phyloP scores from a whole-genome alignment of 1,284 basidiomycete species.

The Porphyrellus sp. region DNA sequence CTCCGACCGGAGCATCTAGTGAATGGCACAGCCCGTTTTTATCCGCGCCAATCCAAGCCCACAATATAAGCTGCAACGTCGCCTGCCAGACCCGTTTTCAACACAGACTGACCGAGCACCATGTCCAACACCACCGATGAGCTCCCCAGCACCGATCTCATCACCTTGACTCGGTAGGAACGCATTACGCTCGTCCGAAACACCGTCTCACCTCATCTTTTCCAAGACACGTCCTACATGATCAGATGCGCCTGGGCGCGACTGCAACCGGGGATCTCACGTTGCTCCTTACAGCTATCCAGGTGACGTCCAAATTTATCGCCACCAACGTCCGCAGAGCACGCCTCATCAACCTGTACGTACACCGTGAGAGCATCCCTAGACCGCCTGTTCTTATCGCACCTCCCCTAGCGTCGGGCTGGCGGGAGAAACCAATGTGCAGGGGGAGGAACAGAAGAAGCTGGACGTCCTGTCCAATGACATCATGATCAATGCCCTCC shows the following conservation, averaged over 20 bases:
- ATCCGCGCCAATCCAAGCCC: conserved; percentile 18
- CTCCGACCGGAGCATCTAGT: conserved; percentile 3
- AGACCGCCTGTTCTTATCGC: conserved; percentile 4
- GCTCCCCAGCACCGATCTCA: conserved; percentile 78
- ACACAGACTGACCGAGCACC: conserved; percentile 3
- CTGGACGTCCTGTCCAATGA: conserved; percentile 97
- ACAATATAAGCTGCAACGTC: conserved; percentile 21
- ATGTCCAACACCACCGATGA: conserved; percentile 49
- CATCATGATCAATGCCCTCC: conserved; percentile 97
- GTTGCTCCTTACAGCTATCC: conserved; percentile 91
- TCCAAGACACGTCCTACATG: conserved; percentile 77
- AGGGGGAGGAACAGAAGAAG: conserved; percentile 99
- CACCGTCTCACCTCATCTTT: conserved; percentile 8
- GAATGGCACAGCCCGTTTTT: conserved; percentile 21
- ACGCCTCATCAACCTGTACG: conserved; percentile 94
- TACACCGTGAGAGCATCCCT: conserved; percentile 12
- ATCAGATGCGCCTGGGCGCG: conserved; percentile 77
- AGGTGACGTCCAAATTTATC: conserved; percentile 95
- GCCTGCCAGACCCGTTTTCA: neutral
- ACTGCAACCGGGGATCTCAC: conserved; percentile 92
- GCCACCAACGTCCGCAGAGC: conserved; percentile 97
- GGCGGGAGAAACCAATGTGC: conserved; percentile 94
- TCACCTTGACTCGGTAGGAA: conserved; percentile 83
- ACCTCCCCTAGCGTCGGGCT: conserved; percentile 71
- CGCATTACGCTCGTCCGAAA: neutral